Evolutionary conservation across 345 rosid species (phyloP).

Genomic region (Brassica nigra): DNA sequence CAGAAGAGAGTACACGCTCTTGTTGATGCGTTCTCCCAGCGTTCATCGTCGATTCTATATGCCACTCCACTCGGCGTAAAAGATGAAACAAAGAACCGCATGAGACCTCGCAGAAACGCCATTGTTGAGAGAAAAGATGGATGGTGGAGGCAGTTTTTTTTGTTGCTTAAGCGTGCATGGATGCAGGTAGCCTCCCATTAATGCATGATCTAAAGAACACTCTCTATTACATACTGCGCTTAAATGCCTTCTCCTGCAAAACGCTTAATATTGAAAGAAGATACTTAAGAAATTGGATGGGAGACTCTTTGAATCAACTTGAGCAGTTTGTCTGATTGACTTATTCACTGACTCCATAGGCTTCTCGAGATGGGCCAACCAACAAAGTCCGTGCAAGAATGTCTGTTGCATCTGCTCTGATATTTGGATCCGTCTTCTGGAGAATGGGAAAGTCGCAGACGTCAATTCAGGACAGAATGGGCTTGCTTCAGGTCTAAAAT

Average conservation of each 20-base stretch:
- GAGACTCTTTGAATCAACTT: not conserved
- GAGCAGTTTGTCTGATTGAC: constrained; percentile 27
- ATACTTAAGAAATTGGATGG: not conserved
- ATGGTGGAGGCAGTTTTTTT: constrained; percentile 89
- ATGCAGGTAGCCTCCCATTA: constrained; percentile 68
- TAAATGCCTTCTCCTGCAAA: not conserved
- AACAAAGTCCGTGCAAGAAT: constrained; percentile 94
- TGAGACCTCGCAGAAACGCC: constrained; percentile 45
- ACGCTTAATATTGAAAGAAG: not conserved
- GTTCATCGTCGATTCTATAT: constrained; percentile 57
- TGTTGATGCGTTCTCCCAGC: constrained; percentile 75
- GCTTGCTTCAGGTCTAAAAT: constrained; percentile 82
- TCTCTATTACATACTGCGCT: constrained; percentile 5
- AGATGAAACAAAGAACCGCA: constrained; percentile 40
- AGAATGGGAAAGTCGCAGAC: constrained; percentile 95
- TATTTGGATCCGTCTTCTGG: constrained; percentile 99
- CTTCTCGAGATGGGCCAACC: constrained; percentile 97
- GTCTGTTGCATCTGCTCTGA: constrained; percentile 96
- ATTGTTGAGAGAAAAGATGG: constrained; percentile 54
- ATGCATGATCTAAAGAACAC: constrained; percentile 9
- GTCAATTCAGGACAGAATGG: constrained; percentile 96
- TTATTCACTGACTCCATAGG: constrained; percentile 50
- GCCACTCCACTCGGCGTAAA: constrained; percentile 62
- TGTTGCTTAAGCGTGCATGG: constrained; percentile 95
- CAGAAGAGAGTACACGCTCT: constrained; percentile 87